These are phyloP conservation scores for Hymenochaete sp. DNA, from an alignment of 1,284 basidiomycete genomes.

Conservation along the genomic window DNA sequence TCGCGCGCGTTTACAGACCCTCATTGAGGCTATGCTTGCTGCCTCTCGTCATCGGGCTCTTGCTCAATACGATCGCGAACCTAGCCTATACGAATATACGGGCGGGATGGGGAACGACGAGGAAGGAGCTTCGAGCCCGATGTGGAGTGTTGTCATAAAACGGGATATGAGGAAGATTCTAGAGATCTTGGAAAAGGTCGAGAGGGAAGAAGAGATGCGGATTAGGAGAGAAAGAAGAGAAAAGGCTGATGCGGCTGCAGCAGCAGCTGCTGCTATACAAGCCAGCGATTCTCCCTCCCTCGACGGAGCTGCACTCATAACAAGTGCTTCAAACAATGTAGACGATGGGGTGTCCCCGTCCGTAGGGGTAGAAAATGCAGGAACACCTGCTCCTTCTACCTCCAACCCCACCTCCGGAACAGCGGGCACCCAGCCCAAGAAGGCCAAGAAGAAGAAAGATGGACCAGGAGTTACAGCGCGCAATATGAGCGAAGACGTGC, in stretches of 20 bases:
- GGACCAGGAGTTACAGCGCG: slow-evolving; percentile 75
- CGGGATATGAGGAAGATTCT: slow-evolving; percentile 71
- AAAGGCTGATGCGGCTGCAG: slow-evolving; percentile 57
- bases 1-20: slow-evolving; percentile 62
- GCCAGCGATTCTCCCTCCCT: slow-evolving; percentile 19
- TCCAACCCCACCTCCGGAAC: too few species aligned
- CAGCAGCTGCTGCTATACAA: slow-evolving; percentile 47
- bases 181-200: slow-evolving; percentile 60
- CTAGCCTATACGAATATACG: slow-evolving; percentile 53
- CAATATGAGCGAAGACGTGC: slow-evolving; percentile 82
- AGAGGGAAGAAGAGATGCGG: slow-evolving; percentile 73
- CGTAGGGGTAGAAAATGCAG: too few species aligned
- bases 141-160: slow-evolving; percentile 71
- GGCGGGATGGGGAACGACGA: too few species aligned
- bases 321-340: too few species aligned
- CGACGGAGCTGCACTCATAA: too few species aligned
- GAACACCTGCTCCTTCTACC: too few species aligned
- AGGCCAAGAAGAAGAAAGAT: slow-evolving; percentile 71
- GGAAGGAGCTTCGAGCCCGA: too few species aligned
- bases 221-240: slow-evolving; percentile 68
- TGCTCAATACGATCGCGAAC: slow-evolving; percentile 59
- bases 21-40: slow-evolving; percentile 60
- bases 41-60: slow-evolving; percentile 65
- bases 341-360: too few species aligned
- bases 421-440: slow-evolving; percentile 58